Evolutionary conservation across 2,329 filamentous ascomycete genomes (phyloP).

Genomic region (Shiraia bambusicola): DNA sequence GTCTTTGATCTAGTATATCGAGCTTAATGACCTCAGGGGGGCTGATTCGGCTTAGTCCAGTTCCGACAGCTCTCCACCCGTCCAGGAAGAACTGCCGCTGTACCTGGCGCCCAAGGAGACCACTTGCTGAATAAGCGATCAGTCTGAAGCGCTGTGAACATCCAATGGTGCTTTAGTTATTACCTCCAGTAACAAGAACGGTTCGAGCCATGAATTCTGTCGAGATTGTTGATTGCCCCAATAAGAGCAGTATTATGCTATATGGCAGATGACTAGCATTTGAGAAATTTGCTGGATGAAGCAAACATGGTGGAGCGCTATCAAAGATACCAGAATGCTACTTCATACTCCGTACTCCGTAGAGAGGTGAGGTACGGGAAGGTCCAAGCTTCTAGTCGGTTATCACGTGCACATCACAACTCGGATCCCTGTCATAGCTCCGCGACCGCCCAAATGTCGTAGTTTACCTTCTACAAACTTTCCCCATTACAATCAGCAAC

Average conservation of each 20-base stretch:
- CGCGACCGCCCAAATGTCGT: constrained; percentile 14
- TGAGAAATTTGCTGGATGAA: too few relatives aligned
- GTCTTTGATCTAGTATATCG: constrained; percentile 50
- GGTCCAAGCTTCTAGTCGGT: not conserved
- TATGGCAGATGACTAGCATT: too few relatives aligned
- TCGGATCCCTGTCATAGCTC: constrained; percentile 14
- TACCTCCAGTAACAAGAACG: constrained; percentile 76
- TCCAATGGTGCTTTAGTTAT: constrained; percentile 12
- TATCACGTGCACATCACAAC: constrained; percentile 7
- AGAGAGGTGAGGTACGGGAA: constrained; percentile 4
- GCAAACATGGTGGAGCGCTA: too few relatives aligned
- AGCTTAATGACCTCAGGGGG: constrained; percentile 63
- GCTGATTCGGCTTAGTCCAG: constrained; percentile 68
- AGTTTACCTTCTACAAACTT: constrained; percentile 6
- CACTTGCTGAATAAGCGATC: constrained; percentile 56
- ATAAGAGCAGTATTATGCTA: too few relatives aligned
- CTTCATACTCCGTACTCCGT: too few relatives aligned
- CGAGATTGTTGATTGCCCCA: constrained; percentile 1
- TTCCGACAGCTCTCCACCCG: constrained; percentile 56
- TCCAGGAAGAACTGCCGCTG: constrained; percentile 66
- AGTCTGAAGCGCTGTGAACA: constrained; percentile 10
- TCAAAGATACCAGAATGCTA: not conserved
- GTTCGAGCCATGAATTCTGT: constrained; percentile 48
- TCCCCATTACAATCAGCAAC: constrained; percentile 9
- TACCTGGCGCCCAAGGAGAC: constrained; percentile 79